A percentile compares a stretch with the other conserved stretches of the same genome.
Conservation (phyloP, 2,329 filamentous ascomycete species). For the Ilyonectria sp. region DNA sequence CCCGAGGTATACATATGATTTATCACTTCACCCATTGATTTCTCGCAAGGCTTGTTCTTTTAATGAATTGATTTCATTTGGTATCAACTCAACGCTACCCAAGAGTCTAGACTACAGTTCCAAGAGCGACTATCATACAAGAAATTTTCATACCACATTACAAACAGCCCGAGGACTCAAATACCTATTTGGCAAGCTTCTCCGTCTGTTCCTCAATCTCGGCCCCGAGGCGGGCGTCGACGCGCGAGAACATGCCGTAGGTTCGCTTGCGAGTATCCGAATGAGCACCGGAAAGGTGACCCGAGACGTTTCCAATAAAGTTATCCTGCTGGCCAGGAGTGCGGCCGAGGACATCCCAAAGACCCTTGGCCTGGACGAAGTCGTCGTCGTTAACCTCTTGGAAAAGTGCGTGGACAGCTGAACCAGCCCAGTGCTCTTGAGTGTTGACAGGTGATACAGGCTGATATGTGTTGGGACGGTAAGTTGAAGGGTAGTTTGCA, state of each 20-base stretch:
- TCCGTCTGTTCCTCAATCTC: constrained; percentile 70
- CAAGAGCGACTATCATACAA: constrained; percentile 3
- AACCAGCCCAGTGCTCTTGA: constrained; percentile 65
- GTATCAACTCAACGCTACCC: not conserved
- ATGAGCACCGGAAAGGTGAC: constrained; percentile 68
- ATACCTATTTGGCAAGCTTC: constrained; percentile 51
- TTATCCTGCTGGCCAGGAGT: constrained; percentile 72
- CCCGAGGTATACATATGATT: too few relatives aligned
- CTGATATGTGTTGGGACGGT: constrained; percentile 62
- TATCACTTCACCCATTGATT: too few relatives aligned
- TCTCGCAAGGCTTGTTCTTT: not conserved
- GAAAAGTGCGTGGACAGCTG: constrained; percentile 60
- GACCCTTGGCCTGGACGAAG: constrained; percentile 63
- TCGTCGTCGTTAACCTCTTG: constrained; percentile 64
- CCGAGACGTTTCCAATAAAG: constrained; percentile 72
- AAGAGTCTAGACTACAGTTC: not conserved
- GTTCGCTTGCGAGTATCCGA: constrained; percentile 70
- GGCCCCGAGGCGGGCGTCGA: constrained; percentile 68
- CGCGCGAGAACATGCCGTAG: constrained; percentile 73
- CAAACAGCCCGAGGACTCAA: not conserved
- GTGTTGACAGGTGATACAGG: constrained; percentile 57
- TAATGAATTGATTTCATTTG: constrained; percentile 1
- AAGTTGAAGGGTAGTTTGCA: constrained; percentile 70
- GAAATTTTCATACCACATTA: constrained; percentile 25
- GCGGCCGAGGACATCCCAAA: constrained; percentile 65